phyloP scores from a whole-genome alignment of 768 basidiomycete genomes.

The Megacollybia marginata region DNA sequence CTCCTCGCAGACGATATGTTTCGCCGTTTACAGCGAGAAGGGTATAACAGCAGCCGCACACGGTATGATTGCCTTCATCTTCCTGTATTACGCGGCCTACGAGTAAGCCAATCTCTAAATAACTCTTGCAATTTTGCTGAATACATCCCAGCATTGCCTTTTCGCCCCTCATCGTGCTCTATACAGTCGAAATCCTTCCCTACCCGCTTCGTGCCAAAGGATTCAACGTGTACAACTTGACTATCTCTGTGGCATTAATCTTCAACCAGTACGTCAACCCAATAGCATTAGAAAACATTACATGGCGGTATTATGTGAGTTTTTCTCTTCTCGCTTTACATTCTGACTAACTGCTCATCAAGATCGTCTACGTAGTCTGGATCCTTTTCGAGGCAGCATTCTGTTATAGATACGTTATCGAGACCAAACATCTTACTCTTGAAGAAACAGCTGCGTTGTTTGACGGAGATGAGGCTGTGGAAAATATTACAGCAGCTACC shows the following conservation, averaged over 20 bases:
- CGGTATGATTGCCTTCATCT: conserved; percentile 51
- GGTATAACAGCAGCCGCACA: conserved; percentile 26
- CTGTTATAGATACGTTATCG: conserved; percentile 38
- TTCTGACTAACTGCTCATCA: neutral
- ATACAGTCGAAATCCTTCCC: conserved; percentile 60
- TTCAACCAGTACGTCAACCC: conserved; percentile 58
- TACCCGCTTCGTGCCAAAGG: conserved; percentile 57
- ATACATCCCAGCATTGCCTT: conserved; percentile 34
- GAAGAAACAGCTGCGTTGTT: conserved; percentile 52
- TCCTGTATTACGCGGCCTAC: conserved; percentile 49
- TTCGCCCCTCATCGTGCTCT: conserved; percentile 48
- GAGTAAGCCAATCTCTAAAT: conserved; percentile 16
- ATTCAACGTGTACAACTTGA: conserved; percentile 44
- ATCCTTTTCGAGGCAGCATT: conserved; percentile 35
- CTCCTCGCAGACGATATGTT: conserved; percentile 39
- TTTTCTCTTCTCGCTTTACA: neutral
- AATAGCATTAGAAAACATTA: conserved; percentile 33
- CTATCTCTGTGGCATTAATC: conserved; percentile 43
- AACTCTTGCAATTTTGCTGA: neutral
- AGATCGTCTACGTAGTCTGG: conserved; percentile 39
- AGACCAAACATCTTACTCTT: conserved; percentile 41
- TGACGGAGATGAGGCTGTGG: conserved; percentile 38
- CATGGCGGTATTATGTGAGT: conserved; percentile 37
- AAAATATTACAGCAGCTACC: conserved; percentile 13
- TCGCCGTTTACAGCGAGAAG: conserved; percentile 28